phyloP scores from a whole-genome alignment of 1,284 basidiomycete genomes.

The Psilocybe mexicana region DNA sequence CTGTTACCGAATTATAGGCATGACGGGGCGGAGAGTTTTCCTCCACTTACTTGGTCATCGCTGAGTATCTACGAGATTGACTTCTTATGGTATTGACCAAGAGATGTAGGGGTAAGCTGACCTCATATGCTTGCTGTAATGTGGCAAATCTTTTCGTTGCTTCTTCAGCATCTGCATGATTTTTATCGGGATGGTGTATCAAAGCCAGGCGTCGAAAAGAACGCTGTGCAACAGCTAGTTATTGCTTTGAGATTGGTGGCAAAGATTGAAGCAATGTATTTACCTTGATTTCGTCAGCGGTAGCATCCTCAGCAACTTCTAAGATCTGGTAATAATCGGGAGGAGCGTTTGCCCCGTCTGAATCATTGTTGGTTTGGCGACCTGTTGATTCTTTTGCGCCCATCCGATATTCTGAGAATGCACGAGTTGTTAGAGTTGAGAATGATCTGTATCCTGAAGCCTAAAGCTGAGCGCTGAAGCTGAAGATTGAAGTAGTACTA shows the following conservation, averaged over 20 bases:
- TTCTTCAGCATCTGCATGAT: constrained; percentile 78
- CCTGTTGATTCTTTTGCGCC: constrained; percentile 67
- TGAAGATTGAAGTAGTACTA: too few species aligned
- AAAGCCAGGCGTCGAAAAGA: constrained; percentile 84
- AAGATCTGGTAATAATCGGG: constrained; percentile 82
- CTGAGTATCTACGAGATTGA: constrained; percentile 65
- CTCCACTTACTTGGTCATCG: constrained; percentile 80
- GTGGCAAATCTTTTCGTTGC: constrained; percentile 88
- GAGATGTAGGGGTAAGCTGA: constrained; percentile 28
- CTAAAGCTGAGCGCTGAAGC: too few species aligned
- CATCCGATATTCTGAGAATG: constrained; percentile 42
- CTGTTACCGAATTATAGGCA: constrained; percentile 48
- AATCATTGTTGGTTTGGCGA: constrained; percentile 26
- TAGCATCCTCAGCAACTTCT: constrained; percentile 78
- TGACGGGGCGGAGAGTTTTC: background rate
- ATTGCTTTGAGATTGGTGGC: background rate
- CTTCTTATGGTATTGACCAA: constrained; percentile 2
- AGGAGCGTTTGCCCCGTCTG: constrained; percentile 27
- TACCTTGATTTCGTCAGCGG: constrained; percentile 87
- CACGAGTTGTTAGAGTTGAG: background rate
- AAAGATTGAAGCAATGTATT: constrained; percentile 16
- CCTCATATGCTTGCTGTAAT: constrained; percentile 95
- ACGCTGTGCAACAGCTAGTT: constrained; percentile 45
- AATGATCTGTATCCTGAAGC: too few species aligned
- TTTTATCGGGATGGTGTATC: constrained; percentile 90